These are phyloP conservation scores for Mycena rebaudengoi DNA, from an alignment of 768 basidiomycete genomes.

Conservation along the genomic window DNA sequence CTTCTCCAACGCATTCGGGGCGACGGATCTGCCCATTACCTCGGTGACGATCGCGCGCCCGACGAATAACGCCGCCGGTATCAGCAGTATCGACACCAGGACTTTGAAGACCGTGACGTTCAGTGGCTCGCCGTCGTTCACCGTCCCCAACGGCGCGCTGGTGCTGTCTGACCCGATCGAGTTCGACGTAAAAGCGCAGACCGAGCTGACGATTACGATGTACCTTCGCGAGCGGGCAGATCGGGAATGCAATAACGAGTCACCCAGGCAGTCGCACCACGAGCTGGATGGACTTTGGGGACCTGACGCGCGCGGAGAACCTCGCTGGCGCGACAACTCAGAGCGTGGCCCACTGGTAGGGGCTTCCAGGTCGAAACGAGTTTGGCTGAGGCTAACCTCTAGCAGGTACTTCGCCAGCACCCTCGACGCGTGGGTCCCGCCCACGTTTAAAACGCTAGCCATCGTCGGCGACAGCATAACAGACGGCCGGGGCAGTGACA, in stretches of 20 bases:
- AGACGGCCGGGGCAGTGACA: constrained; percentile 57
- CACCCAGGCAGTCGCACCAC: constrained; percentile 63
- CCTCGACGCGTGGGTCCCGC: constrained; percentile 49
- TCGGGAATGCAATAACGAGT: constrained; percentile 49
- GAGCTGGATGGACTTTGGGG: constrained; percentile 49
- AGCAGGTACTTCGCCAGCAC: constrained; percentile 54
- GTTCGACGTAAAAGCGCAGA: constrained; percentile 45
- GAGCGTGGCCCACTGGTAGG: constrained; percentile 49
- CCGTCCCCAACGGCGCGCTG: constrained; percentile 53
- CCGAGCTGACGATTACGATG: constrained; percentile 50
- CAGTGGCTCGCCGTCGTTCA: constrained; percentile 49
- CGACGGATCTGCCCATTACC: constrained; percentile 50
- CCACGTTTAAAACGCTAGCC: constrained; percentile 40
- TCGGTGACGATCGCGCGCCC: constrained; percentile 54
- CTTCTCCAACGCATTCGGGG: constrained; percentile 59
- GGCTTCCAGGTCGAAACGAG: constrained; percentile 12
- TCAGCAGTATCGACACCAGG: constrained; percentile 41
- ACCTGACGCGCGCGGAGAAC: constrained; percentile 44
- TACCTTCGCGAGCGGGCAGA: constrained; percentile 52
- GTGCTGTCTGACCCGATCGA: constrained; percentile 56
- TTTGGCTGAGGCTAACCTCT: neutral
- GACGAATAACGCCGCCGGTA: constrained; percentile 44
- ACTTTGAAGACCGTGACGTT: constrained; percentile 52
- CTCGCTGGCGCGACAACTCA: constrained; percentile 42
- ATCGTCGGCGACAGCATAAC: constrained; percentile 64